Evolutionary conservation across 805 yeast genomes (phyloP).

Genomic region (Ogataea methanolica): DNA sequence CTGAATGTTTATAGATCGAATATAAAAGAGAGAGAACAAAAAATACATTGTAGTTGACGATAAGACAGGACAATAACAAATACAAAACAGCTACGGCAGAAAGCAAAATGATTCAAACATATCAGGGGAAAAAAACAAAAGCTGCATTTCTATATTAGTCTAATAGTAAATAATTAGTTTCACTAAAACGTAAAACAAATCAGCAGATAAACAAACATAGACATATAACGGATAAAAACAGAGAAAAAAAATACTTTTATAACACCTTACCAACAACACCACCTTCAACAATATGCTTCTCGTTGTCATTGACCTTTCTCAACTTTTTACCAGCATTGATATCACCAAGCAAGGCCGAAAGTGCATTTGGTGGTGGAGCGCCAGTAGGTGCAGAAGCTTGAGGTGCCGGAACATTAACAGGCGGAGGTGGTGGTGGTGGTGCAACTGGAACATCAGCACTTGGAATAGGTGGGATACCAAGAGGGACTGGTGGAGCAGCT

Average conservation of each 20-base stretch:
- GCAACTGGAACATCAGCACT: conserved; percentile 23
- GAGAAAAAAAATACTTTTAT: conserved; percentile 4
- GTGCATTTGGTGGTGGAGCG: conserved; percentile 27
- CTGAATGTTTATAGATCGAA: too few species aligned
- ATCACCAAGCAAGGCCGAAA: conserved; percentile 47
- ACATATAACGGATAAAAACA: too few species aligned
- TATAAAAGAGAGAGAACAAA: too few species aligned
- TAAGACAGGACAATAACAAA: too few species aligned
- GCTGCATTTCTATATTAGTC: too few species aligned
- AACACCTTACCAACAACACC: conserved; percentile 49
- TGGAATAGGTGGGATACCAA: conserved; percentile 17
- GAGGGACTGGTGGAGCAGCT: conserved; percentile 10
- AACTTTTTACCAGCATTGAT: conserved; percentile 49
- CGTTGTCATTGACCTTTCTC: conserved; percentile 45
- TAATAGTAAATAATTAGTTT: too few species aligned
- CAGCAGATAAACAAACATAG: too few species aligned
- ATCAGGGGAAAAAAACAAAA: too few species aligned
- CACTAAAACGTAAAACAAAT: background rate
- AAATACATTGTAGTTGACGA: too few species aligned
- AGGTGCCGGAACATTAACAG: background rate
- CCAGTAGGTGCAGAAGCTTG: conserved; percentile 20
- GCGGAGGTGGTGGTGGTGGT: conserved; percentile 9
- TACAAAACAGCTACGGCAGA: too few species aligned
- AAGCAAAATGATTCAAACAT: too few species aligned
- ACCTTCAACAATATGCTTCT: conserved; percentile 42